Evolutionary conservation across 2,329 filamentous ascomycete genomes (phyloP).

Genomic region (Helotiales sp.): DNA sequence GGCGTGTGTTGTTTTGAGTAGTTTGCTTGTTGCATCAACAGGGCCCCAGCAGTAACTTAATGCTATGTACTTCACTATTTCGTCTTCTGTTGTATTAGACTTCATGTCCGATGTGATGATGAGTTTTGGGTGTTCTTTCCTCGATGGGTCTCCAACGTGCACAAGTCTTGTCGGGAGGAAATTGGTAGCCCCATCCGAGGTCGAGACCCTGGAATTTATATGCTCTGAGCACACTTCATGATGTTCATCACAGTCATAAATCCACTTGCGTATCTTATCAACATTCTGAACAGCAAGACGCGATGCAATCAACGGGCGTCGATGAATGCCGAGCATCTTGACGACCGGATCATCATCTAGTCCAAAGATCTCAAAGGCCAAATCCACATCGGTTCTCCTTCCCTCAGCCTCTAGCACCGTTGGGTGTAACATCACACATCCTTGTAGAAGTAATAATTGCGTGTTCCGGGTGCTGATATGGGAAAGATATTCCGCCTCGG

Average conservation of each 20-base stretch:
- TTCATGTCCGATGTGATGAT: not conserved
- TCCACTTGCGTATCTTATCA: not conserved
- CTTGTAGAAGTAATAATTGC: not conserved
- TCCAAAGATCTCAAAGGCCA: not conserved
- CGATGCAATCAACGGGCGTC: not conserved
- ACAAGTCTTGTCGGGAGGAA: not conserved
- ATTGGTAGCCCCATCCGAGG: not conserved
- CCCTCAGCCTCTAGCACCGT: not conserved
- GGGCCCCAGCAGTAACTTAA: constrained; percentile 20
- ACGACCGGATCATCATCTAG: not conserved
- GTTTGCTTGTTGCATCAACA: constrained; percentile 1
- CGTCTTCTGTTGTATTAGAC: not conserved
- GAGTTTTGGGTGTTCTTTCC: not conserved
- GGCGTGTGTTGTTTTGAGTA: constrained; percentile 15
- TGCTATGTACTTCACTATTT: not conserved
- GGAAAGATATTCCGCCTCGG: too few relatives aligned
- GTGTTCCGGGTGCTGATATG: not conserved
- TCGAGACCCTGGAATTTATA: not conserved
- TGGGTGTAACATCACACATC: not conserved
- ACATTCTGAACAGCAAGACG: not conserved
- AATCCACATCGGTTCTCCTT: not conserved
- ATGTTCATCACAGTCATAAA: not conserved
- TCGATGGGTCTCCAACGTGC: not conserved
- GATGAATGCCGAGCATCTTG: not conserved
- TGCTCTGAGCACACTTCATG: not conserved